A percentile compares a stretch with the other conserved stretches of the same genome.
Evolutionary conservation across 2,329 filamentous ascomycete species (phyloP).

Genomic region (Aspergillus glaucus): DNA sequence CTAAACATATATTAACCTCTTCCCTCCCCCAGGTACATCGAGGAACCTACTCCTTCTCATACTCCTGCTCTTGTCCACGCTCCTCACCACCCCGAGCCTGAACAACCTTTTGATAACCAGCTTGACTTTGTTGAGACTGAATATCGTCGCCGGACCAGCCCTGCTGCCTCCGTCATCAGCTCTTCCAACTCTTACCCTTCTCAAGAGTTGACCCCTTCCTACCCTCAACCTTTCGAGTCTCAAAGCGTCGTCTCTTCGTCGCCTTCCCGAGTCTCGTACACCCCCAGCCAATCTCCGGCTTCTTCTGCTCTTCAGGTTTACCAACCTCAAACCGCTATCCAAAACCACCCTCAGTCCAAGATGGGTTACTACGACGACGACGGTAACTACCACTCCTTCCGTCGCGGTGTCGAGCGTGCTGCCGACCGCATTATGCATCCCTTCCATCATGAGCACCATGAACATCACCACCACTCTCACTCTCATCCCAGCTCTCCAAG

Average conservation of each 20-base stretch:
- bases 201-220: constrained; percentile 21
- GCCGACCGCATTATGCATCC: constrained; percentile 61
- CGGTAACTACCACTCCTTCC: constrained; percentile 68
- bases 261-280: neutral
- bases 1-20: no score
- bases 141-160: constrained; percentile 58
- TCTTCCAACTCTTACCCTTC: constrained; percentile 22
- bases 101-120: constrained; percentile 41
- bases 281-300: constrained; percentile 12
- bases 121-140: constrained; percentile 53
- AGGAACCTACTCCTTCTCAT: no score
- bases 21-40: no score
- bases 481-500: constrained; percentile 25
- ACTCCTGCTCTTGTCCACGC: neutral
- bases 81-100: neutral
- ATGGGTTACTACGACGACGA: constrained; percentile 80
- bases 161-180: constrained; percentile 45
- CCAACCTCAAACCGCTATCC: constrained; percentile 43
- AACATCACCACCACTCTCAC: constrained; percentile 2
- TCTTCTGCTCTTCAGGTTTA: constrained; percentile 42
- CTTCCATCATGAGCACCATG: constrained; percentile 41
- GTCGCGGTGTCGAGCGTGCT: constrained; percentile 62
- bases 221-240: constrained; percentile 19
- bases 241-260: constrained; percentile 35
- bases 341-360: constrained; percentile 50